Evolutionary conservation across 371 early-diverging fungal species (phyloP), one percentile per base, ranked within the genome.

Genomic region (Syncephalis fuscata): DNA sequence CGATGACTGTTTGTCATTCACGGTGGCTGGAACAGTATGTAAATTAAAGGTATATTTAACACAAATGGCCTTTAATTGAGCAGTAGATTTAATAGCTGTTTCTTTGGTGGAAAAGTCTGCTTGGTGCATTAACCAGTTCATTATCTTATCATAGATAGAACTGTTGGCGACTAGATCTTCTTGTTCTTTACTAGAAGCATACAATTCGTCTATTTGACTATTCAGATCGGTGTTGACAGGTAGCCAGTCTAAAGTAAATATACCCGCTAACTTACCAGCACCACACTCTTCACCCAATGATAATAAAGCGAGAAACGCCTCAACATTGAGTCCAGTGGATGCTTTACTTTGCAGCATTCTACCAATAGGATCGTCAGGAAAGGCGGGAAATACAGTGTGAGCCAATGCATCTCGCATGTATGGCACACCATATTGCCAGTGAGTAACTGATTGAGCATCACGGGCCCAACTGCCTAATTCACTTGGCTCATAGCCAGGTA

Each of bases 291-390:
- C 49, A 38, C 41, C 24, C 23, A 41, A 14, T 3, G 42, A 15
- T n/a, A 49, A 11, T 11, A 49, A 16, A 11, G 39, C 49, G 2
- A 49, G 26, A 17, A 49, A 41, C 5, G 21, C 2, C 16, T 23
- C 7, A 16, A 49, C 49, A 27, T 11, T 17, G 3, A 49, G 21
- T 20, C 16, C 23, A 21, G n/a, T 21, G 3, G 41, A 41, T 16
- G 21, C 19, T 15, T 21, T 16, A 3, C 78, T 64, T 39, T 80
- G 82, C 11, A 32, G 32, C 32, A 32, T 32, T 32, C 32, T 4
- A 32, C 32, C 32, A 7, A 32, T 32, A 1, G 85, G 73, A 53
- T 89, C 89, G 53, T 89, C 92, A 0, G 80, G 78, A 53, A 87
- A 88, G 48, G 64, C 70, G 26, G 85, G 79, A 22, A 89, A 70